Evolutionary conservation across 1,139 yeast genomes (phyloP).

Genomic region (Pneumocystis wakefieldiae): DNA sequence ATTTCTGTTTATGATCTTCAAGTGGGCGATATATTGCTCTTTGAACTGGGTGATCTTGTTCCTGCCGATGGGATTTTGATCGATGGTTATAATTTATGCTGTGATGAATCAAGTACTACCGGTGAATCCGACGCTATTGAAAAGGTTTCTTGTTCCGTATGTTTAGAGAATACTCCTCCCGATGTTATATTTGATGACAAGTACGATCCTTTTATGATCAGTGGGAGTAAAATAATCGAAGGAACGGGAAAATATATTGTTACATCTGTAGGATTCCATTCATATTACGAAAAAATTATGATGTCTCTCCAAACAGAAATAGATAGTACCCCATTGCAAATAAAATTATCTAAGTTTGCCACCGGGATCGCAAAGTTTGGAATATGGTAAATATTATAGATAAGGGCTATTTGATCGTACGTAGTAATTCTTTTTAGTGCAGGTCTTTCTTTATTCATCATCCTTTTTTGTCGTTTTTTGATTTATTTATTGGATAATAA

Average conservation of each 20-base stretch:
- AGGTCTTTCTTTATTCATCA: slow-evolving; percentile 61
- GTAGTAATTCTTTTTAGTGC: slow-evolving; percentile 31
- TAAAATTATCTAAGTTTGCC: slow-evolving; percentile 65
- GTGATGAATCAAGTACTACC: slow-evolving; percentile 85
- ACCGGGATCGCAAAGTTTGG: slow-evolving; percentile 92
- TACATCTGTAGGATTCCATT: slow-evolving; percentile 78
- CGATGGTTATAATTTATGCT: slow-evolving; percentile 58
- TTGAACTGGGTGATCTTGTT: slow-evolving; percentile 88
- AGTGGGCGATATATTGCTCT: slow-evolving; percentile 69
- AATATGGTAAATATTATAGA: slow-evolving; percentile 23
- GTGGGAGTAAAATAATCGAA: slow-evolving; percentile 76
- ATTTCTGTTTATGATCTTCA: slow-evolving; percentile 60
- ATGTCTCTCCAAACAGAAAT: slow-evolving; percentile 46
- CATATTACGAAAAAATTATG: slow-evolving; percentile 87
- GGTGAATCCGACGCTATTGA: slow-evolving; percentile 81
- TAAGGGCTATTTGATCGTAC: not conserved
- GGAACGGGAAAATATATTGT: slow-evolving; percentile 80
- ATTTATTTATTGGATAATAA: slow-evolving; percentile 43
- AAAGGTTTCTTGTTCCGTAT: slow-evolving; percentile 43
- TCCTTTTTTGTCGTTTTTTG: slow-evolving; percentile 62
- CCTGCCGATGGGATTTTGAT: slow-evolving; percentile 77
- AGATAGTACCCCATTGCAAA: slow-evolving; percentile 82
- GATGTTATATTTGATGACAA: slow-evolving; percentile 17
- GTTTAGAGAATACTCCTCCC: slow-evolving; percentile 28
- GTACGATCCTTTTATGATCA: slow-evolving; percentile 71